Base-by-base conservation (phyloP, 805 yeast genomes). In the Wickerhamiella musiphila region DNA sequence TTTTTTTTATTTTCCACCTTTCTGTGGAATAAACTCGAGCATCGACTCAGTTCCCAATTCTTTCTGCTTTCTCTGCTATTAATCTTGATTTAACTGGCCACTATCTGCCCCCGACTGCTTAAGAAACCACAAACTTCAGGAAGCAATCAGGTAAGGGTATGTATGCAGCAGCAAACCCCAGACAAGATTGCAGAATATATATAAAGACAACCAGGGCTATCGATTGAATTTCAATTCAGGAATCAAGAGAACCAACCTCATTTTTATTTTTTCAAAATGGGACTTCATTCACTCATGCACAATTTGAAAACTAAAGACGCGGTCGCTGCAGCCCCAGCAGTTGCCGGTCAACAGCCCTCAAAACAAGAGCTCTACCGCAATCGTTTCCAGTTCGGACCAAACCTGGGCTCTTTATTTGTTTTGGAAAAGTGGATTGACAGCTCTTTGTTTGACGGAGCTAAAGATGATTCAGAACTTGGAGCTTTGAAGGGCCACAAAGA, bases 331-430 rank as follows among this genome's bases (percentile, higher is more conserved):
- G 35, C 38, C 11, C 47, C 52, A 6, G 47, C 51, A 3, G 47
- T 52, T 8, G 37, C 43, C 14, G 57, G 56, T 13, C 32, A 35
- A 12, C 42, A 53, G 9, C 61, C 65, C 7, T 51, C 56, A 10
- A 28, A 40, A 19, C 37, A 46, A 27, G 53, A 52, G 32, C 43
- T 58, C 24, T 40, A 37, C 35, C 52, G 49, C 27, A 38, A 41
- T 23, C 43, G 63, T 21, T 51, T 57, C 43, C 78, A 79, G 47
- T 72, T 68, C 47, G 96, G 94, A 5, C 93, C 79, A 20, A 84
- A 83, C 52, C 57, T 84, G 25, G 96, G 96, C 0, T 66, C 83
- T 0, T 53, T 76, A 35, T 84, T 83, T 51, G 73, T 83, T 1
- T 60, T 70, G 28, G 95, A 84, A 48, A 73, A 71, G 44, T 84